A percentile compares a stretch with the other conserved stretches of the same genome.
Conservation (phyloP, 2,329 filamentous ascomycete genomes). For the Chaetomiaceae sp. region DNA sequence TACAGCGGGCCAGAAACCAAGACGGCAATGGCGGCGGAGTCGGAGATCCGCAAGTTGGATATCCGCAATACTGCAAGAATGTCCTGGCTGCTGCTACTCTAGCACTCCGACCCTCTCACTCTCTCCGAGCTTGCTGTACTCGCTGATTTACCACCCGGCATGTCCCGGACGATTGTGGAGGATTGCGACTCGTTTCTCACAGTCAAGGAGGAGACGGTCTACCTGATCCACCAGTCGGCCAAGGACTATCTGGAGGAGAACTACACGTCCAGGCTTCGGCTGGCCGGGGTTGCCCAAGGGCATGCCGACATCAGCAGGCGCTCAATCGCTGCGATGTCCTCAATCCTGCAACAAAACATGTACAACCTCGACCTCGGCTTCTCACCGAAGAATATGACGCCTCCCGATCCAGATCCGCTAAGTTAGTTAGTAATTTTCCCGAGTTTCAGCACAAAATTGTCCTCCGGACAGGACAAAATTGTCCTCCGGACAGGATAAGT, state of each 20-base stretch:
- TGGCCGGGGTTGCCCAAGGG: constrained; percentile 8
- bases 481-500: too few relatives aligned
- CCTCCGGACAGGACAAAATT: too few relatives aligned
- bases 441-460: too few relatives aligned
- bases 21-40: too few relatives aligned
- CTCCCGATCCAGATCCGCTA: constrained; percentile 20
- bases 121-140: constrained; percentile 22
- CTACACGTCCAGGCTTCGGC: constrained; percentile 7
- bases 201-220: constrained; percentile 24
- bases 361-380: constrained; percentile 21
- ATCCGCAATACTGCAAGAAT: constrained; percentile 20
- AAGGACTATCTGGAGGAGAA: constrained; percentile 30
- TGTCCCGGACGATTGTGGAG: constrained; percentile 20
- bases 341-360: constrained; percentile 16
- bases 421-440: too few relatives aligned
- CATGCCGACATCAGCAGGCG: constrained; percentile 16
- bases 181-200: constrained; percentile 33
- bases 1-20: too few relatives aligned
- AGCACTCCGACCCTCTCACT: constrained; percentile 25
- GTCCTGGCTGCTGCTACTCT: constrained; percentile 17
- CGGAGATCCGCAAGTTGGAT: too few relatives aligned
- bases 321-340: constrained; percentile 17
- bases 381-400: constrained; percentile 10
- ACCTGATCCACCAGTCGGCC: constrained; percentile 31
- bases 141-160: constrained; percentile 11